Percentiles rank a stretch among this genome's conserved stretches.
Conservation (phyloP, 768 basidiomycete genomes). For the Obba rivulosa region DNA sequence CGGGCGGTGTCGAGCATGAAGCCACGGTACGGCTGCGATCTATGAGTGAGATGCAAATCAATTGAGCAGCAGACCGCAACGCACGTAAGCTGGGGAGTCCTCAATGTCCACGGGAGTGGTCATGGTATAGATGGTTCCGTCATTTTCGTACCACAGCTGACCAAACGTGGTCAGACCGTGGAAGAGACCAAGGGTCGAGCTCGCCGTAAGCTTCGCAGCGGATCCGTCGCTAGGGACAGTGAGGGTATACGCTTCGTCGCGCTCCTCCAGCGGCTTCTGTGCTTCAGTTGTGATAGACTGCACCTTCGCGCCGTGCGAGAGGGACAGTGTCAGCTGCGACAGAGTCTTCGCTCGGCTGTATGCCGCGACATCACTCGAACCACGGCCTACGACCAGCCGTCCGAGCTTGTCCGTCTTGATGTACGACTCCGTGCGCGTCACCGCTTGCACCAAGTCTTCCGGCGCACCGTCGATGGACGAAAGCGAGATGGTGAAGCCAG, state of each 20-base stretch:
- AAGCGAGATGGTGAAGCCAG: constrained; percentile 45
- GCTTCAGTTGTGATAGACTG: constrained; percentile 50
- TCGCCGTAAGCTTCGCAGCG: constrained; percentile 50
- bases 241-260: constrained; percentile 59
- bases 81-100: constrained; percentile 62
- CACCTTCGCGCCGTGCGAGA: constrained; percentile 23
- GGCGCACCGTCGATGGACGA: constrained; percentile 37
- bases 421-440: constrained; percentile 38
- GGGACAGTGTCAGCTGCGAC: constrained; percentile 37
- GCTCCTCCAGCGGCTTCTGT: constrained; percentile 40
- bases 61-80: constrained; percentile 16
- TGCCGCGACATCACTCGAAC: constrained; percentile 37
- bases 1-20: constrained; percentile 79
- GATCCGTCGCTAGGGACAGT: constrained; percentile 48
- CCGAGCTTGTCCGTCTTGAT: constrained; percentile 51
- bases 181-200: constrained; percentile 61
- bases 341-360: constrained; percentile 38
- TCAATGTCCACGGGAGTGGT: constrained; percentile 54
- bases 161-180: constrained; percentile 74
- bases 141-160: constrained; percentile 54
- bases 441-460: constrained; percentile 53
- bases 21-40: constrained; percentile 60
- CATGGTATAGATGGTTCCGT: constrained; percentile 43
- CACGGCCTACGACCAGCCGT: constrained; percentile 55
- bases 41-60: not conserved